Evolutionary conservation across 768 basidiomycete genomes (phyloP).

Genomic region (Phanerodontia chrysosporium): DNA sequence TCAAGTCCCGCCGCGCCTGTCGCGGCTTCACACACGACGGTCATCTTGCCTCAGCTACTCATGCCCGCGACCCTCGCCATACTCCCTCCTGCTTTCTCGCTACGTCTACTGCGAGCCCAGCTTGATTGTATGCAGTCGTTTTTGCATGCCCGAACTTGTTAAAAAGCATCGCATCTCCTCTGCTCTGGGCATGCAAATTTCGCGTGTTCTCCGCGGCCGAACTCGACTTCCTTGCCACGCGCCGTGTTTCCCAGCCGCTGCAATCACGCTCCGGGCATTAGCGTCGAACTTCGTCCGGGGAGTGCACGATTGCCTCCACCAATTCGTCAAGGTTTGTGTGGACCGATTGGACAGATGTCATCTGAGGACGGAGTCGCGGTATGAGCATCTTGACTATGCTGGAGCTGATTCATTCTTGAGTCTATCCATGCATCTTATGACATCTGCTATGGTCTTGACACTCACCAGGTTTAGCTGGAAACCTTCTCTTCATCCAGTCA

Average conservation of each 20-base stretch:
- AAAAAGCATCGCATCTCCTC: not conserved
- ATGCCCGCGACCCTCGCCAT: not conserved
- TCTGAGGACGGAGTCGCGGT: not conserved
- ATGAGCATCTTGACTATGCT: not conserved
- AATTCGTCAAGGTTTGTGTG: not conserved
- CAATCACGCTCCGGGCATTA: not conserved
- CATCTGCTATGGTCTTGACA: not conserved
- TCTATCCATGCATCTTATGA: not conserved
- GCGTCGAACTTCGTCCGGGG: not conserved
- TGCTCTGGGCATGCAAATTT: not conserved
- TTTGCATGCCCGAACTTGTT: not conserved
- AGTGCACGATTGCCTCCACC: not conserved
- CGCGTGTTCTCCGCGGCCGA: not conserved
- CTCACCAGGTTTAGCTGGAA: not conserved
- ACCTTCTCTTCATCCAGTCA: too few relatives aligned
- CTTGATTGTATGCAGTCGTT: not conserved
- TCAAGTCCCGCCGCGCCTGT: not conserved
- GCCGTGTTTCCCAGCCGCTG: not conserved
- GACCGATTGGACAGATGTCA: not conserved
- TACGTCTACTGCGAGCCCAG: not conserved
- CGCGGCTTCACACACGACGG: slow-evolving; percentile 5
- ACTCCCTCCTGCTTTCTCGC: not conserved
- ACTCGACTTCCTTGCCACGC: not conserved
- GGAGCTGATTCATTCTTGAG: not conserved
- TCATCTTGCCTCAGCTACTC: slow-evolving; percentile 4